Conservation (phyloP, 768 basidiomycete genomes). For the Lactarius sp. region DNA sequence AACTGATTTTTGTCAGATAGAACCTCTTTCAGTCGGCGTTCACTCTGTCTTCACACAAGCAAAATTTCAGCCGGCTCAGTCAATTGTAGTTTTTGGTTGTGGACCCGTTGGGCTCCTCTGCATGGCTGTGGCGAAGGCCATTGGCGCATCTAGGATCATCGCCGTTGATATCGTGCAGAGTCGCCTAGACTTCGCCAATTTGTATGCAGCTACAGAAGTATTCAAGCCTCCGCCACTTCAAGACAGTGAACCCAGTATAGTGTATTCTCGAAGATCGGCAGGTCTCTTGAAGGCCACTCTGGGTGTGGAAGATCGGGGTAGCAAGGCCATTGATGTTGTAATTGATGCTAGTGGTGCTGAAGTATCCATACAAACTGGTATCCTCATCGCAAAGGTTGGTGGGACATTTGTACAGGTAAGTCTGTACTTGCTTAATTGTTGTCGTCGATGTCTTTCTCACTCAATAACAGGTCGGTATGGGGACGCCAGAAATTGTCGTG, state of each 20-base stretch:
- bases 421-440: neutral
- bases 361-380: constrained; percentile 82
- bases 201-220: constrained; percentile 75
- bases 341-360: constrained; percentile 93
- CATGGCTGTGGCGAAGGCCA: constrained; percentile 93
- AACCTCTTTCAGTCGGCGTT: constrained; percentile 88
- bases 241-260: constrained; percentile 59
- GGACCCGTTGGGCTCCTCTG: constrained; percentile 86
- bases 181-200: constrained; percentile 82
- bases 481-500: constrained; percentile 66
- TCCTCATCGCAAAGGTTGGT: constrained; percentile 69
- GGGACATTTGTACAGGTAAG: constrained; percentile 69
- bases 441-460: constrained; percentile 26
- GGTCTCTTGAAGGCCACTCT: constrained; percentile 58
- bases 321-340: constrained; percentile 72
- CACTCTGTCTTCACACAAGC: constrained; percentile 83
- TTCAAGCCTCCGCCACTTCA: constrained; percentile 58
- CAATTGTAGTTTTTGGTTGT: constrained; percentile 81
- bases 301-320: constrained; percentile 66
- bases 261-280: constrained; percentile 72
- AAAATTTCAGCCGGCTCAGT: constrained; percentile 63
- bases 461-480: constrained; percentile 74
- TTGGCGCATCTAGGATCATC: constrained; percentile 80
- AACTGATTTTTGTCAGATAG: constrained; percentile 53
- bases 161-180: constrained; percentile 74